Evolutionary conservation across 2,329 filamentous ascomycete genomes (phyloP).

Genomic region (Alternaria sp.): DNA sequence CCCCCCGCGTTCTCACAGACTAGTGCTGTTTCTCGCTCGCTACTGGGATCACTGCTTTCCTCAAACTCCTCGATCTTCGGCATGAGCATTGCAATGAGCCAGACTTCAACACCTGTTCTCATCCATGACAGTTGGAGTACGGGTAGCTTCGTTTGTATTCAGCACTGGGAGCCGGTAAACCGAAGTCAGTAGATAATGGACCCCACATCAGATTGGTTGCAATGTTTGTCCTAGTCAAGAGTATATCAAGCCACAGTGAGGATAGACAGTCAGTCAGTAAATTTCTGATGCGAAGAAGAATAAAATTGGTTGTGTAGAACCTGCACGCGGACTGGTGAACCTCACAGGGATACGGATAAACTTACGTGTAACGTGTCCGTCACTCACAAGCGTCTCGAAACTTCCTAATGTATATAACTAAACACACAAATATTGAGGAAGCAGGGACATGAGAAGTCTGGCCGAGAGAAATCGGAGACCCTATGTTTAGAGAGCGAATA

Average conservation of each 20-base stretch:
- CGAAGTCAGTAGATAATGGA: background rate
- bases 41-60: background rate
- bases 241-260: background rate
- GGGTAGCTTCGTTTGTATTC: background rate
- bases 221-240: background rate
- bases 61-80: background rate
- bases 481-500: background rate
- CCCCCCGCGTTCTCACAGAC: background rate
- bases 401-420: background rate
- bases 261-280: background rate
- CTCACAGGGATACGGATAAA: background rate
- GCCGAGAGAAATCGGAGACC: background rate
- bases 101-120: background rate
- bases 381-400: background rate
- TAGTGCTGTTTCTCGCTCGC: background rate
- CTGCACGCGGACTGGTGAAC: background rate
- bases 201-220: background rate
- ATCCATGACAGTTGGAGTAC: background rate
- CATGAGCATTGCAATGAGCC: background rate
- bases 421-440: background rate
- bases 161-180: background rate
- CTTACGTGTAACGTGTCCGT: background rate
- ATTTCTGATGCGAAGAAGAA: background rate
- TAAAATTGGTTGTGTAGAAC: background rate
- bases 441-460: background rate